phyloP scores from a whole-genome alignment of 1,139 yeast genomes.

The Candida dubliniensis region DNA sequence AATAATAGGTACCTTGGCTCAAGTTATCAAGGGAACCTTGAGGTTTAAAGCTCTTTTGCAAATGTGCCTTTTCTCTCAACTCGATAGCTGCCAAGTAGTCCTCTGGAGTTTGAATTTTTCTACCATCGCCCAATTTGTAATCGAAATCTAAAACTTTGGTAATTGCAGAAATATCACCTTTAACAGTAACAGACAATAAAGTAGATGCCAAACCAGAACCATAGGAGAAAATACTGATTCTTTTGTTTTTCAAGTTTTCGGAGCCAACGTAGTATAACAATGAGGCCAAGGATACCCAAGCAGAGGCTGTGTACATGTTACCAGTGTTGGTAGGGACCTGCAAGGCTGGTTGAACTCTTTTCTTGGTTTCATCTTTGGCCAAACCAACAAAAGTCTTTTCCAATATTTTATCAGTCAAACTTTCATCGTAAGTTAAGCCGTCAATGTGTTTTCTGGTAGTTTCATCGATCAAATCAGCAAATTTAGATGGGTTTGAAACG shows the following conservation, averaged over 20 bases:
- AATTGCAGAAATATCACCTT: constrained; percentile 77
- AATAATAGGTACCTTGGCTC: constrained; percentile 77
- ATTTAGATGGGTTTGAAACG: constrained; percentile 61
- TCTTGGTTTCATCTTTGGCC: constrained; percentile 69
- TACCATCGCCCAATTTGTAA: constrained; percentile 60
- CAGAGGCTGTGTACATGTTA: constrained; percentile 96
- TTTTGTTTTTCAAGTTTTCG: constrained; percentile 73
- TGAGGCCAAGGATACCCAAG: constrained; percentile 86
- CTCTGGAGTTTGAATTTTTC: constrained; percentile 69
- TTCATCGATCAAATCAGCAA: constrained; percentile 48
- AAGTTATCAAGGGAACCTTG: constrained; percentile 73
- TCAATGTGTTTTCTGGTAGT: constrained; percentile 62
- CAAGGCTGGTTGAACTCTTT: constrained; percentile 78
- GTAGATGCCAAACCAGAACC: constrained; percentile 98
- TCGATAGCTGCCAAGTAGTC: constrained; percentile 80
- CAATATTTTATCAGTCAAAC: constrained; percentile 74
- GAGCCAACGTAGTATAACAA: constrained; percentile 73
- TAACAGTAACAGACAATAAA: constrained; percentile 74
- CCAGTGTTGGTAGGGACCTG: constrained; percentile 95
- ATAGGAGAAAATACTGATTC: constrained; percentile 91
- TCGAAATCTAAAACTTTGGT: constrained; percentile 67
- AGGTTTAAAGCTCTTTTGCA: constrained; percentile 78
- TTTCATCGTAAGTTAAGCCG: constrained; percentile 67
- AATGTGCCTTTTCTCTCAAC: constrained; percentile 85
- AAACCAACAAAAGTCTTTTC: constrained; percentile 84